phyloP scores from a whole-genome alignment of 306 rosid genomes.

The Begonia fuchsioides region DNA sequence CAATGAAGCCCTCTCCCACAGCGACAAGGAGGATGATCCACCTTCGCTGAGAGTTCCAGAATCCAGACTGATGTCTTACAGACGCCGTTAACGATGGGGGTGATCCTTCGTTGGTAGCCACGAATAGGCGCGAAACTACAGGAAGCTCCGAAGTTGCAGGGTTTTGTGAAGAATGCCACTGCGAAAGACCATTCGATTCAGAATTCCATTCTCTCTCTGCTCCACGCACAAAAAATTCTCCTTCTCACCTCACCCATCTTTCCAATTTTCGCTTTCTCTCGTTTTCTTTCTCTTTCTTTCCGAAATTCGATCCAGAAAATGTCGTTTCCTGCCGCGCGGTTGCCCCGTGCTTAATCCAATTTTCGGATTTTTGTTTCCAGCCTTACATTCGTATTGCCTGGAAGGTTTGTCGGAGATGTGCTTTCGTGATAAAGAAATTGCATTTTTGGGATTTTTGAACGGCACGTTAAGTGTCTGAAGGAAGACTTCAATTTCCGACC shows the following conservation, averaged over 20 bases:
- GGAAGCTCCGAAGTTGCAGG: slow-evolving; percentile 68
- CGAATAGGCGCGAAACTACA: slow-evolving; percentile 68
- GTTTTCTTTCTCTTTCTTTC: slow-evolving; percentile 8
- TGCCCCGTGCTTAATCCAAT: slow-evolving; percentile 8
- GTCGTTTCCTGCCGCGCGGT: background rate
- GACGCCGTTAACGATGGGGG: too few relatives aligned
- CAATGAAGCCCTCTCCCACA: too few relatives aligned
- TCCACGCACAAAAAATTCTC: slow-evolving; percentile 11
- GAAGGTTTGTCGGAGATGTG: slow-evolving; percentile 8
- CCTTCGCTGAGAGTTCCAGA: too few relatives aligned
- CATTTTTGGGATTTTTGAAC: slow-evolving; percentile 11
- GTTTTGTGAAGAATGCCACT: slow-evolving; percentile 50
- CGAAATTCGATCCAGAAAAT: slow-evolving; percentile 2
- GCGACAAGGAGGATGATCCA: too few relatives aligned
- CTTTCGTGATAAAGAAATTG: slow-evolving; percentile 5
- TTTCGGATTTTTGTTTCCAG: background rate
- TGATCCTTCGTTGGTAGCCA: slow-evolving; percentile 43
- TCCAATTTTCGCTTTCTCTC: background rate
- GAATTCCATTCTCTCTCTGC: slow-evolving; percentile 27
- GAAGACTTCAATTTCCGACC: slow-evolving; percentile 6
- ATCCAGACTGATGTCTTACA: too few relatives aligned
- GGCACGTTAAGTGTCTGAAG: slow-evolving; percentile 20
- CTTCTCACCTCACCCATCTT: slow-evolving; percentile 11
- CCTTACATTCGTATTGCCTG: background rate
- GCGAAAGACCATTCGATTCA: slow-evolving; percentile 29